Conservation (phyloP, 2,329 filamentous ascomycete genomes). For the Huntiella moniliformis region DNA sequence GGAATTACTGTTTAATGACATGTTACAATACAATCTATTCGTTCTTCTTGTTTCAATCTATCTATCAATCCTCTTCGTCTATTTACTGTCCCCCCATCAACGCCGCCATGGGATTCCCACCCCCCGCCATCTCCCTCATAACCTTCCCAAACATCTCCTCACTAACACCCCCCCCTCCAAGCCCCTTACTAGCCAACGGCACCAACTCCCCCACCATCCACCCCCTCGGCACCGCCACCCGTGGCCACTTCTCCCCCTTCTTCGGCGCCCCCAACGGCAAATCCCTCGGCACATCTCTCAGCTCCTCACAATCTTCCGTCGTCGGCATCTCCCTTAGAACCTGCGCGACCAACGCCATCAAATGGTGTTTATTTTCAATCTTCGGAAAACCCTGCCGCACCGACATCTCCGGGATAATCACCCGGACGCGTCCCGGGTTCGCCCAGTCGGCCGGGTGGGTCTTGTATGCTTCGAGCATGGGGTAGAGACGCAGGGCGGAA, state of each 20-base stretch:
- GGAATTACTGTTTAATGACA: conserved; percentile 15
- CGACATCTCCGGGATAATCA: conserved; percentile 42
- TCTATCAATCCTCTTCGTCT: conserved; percentile 16
- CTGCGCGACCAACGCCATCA: conserved; percentile 62
- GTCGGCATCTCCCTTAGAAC: conserved; percentile 67
- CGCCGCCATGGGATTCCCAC: conserved; percentile 27
- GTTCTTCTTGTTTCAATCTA: conserved; percentile 26
- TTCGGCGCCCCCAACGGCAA: conserved; percentile 43
- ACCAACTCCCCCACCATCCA: conserved; percentile 80
- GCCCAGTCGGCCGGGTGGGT: conserved; percentile 93
- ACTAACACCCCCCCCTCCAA: conserved; percentile 81
- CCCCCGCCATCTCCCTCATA: conserved; percentile 71
- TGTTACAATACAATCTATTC: conserved; percentile 24
- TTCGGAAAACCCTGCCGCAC: conserved; percentile 16
- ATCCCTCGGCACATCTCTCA: conserved; percentile 55
- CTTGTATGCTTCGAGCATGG: conserved; percentile 79
- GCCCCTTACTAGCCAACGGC: conserved; percentile 71
- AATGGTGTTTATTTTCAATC: conserved; percentile 65
- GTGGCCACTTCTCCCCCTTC: conserved; percentile 47
- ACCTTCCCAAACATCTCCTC: conserved; percentile 94
- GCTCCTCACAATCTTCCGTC: conserved; percentile 45
- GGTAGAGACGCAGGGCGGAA: conserved; percentile 47
- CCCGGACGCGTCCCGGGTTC: conserved; percentile 78
- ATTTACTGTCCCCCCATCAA: conserved; percentile 21
- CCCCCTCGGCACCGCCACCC: conserved; percentile 59